Conservation (phyloP, 139 green algal genomes). For the Chlamydomonas sphaeroides region DNA sequence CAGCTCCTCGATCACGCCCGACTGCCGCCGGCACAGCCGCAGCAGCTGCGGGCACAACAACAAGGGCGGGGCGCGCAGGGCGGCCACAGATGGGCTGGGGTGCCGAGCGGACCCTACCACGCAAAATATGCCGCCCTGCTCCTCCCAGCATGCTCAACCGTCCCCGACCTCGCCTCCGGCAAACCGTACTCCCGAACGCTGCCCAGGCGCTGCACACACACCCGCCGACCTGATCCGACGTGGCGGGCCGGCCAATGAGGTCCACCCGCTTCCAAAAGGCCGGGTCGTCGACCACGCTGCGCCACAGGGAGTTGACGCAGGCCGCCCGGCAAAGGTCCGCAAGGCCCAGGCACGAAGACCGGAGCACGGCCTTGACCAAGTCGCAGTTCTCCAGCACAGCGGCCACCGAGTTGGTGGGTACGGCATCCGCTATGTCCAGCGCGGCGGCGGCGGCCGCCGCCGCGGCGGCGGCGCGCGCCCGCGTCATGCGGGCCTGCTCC, state of each 20-base stretch:
- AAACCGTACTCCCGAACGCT: too few species aligned
- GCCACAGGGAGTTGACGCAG: conserved; percentile 7
- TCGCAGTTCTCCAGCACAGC: conserved; percentile 16
- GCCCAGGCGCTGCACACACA: not conserved
- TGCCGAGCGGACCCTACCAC: not conserved
- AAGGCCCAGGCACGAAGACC: not conserved
- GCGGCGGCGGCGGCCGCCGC: too few species aligned
- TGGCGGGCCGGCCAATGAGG: not conserved
- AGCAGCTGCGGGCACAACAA: conserved; percentile 4
- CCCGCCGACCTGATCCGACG: conserved; percentile 10
- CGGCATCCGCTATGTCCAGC: not conserved
- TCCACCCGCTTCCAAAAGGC: conserved; percentile 4
- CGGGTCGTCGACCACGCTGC: conserved; percentile 1
- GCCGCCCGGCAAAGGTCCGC: conserved; percentile 24
- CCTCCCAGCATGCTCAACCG: not conserved
- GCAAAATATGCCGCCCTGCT: not conserved
- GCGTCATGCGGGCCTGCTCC: too few species aligned
- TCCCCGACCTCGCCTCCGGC: not conserved
- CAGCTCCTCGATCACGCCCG: conserved; percentile 25
- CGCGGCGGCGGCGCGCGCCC: too few species aligned
- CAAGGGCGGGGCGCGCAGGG: too few species aligned
- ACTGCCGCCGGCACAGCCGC: not conserved
- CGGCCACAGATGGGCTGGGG: too few species aligned
- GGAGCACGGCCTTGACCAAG: conserved; percentile 10
- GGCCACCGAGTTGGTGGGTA: not conserved